Evolutionary conservation across 495 filamentous ascomycete genomes (phyloP), one percentile per base, ranked within the genome.

Genomic region (Echria macrotheca): DNA sequence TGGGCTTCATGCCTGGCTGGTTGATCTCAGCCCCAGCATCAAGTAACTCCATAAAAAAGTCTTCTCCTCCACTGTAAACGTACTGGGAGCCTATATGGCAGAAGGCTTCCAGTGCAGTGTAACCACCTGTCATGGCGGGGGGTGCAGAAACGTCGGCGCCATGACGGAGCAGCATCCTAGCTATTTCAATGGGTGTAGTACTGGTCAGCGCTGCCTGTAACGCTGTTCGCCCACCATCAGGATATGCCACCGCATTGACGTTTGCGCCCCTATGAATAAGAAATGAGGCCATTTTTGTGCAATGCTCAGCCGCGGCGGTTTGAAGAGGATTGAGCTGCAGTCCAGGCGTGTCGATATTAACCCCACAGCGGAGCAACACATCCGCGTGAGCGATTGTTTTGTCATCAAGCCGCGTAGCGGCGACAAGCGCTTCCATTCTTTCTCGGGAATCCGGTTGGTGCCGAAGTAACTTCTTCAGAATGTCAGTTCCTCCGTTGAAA

Each of bases 1-100:
- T 47, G 15, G 44, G 44, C 44, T 47, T 22, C 17, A 17, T 22
- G 11, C 26, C 17, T 24, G 31, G 44, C 18, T 33, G 31, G 33
- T 47, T 47, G 26, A 47, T 33, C 18, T 35, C 29, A 15, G 44
- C 44, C 3, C 31, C 31, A 22, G 31, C 44, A 47, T 47, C 31
- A 17, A 47, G 26, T 9, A 47, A 33, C 17, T 38, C 32, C 8
- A 10, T 9, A 14, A 18, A 47, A 22, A 42, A 42, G 19, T 14
- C n/a, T 24, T 42, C 39, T 2, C 8, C 11, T 10, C n/a, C 39
- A 8, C 21, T 6, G 4, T 11, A 12, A 2, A 17, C 18, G 4
- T 4, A 9, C 5, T 18, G 8, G 12, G 22, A 23, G 39, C 4
- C 23, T 18, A 11, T 24, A 24, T 42, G 19, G n/a, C 22, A 24